Conservation (phyloP, 129 eudicot species). For the Oenanthe sinensis region DNA sequence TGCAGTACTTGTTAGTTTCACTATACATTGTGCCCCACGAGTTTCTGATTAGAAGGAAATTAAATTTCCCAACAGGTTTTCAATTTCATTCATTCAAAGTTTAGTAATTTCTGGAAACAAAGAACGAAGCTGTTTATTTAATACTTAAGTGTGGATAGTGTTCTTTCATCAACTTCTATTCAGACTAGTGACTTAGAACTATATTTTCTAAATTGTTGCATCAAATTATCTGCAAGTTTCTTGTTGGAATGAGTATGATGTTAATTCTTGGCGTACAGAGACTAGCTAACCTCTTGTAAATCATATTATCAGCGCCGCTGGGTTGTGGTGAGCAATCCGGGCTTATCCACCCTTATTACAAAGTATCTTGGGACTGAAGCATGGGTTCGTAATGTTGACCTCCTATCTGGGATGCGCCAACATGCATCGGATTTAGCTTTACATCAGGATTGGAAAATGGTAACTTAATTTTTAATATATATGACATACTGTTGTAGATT, state of each 20-base stretch:
- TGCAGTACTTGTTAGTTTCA: not conserved
- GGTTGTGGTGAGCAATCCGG: constrained; percentile 64
- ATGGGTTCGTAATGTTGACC: constrained; percentile 46
- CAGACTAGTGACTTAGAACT: not conserved
- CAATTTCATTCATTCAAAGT: not conserved
- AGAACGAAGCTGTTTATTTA: not conserved
- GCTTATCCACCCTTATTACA: constrained; percentile 38
- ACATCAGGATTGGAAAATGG: constrained; percentile 44
- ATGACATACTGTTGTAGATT: not conserved
- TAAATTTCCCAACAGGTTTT: not conserved
- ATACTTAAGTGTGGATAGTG: not conserved
- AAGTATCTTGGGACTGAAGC: constrained; percentile 57
- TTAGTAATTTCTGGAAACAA: not conserved
- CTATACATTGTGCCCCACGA: not conserved
- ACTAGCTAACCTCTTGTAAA: constrained; percentile 9
- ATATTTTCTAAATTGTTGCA: not conserved
- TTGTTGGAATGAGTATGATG: not conserved
- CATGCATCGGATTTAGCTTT: constrained; percentile 42
- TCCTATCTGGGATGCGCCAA: constrained; percentile 31
- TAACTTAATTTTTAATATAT: not conserved
- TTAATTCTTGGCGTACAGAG: constrained; percentile 7
- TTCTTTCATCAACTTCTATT: not conserved
- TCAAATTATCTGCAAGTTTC: not conserved
- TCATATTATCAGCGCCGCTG: constrained; percentile 44
- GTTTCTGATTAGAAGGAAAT: not conserved